Conservation (phyloP, 768 basidiomycete genomes). For the Mycena filopes region DNA sequence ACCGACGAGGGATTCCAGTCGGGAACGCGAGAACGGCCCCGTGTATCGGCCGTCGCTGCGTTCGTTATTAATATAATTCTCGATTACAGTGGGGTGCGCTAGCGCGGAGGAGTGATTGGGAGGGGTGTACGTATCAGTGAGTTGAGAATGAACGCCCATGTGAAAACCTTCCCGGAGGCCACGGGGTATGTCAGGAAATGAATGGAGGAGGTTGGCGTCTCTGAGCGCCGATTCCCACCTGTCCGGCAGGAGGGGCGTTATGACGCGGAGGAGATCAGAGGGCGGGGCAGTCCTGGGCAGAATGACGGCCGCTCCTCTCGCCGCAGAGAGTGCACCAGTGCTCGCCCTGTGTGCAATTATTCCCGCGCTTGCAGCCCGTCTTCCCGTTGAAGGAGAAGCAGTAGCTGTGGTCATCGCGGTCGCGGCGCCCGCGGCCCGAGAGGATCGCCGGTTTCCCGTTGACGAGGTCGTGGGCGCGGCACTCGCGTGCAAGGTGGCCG, state of each 20-base stretch:
- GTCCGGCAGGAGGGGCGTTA: slow-evolving; percentile 37
- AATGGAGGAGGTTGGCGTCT: slow-evolving; percentile 19
- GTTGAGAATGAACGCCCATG: slow-evolving; percentile 31
- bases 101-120: slow-evolving; percentile 38
- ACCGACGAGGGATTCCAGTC: slow-evolving; percentile 33
- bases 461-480: not conserved
- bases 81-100: slow-evolving; percentile 22
- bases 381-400: slow-evolving; percentile 34
- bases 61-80: slow-evolving; percentile 33
- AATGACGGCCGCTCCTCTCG: slow-evolving; percentile 11
- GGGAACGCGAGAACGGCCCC: slow-evolving; percentile 31
- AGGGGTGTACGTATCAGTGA: slow-evolving; percentile 30
- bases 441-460: slow-evolving; percentile 24
- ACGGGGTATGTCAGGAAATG: slow-evolving; percentile 34
- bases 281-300: slow-evolving; percentile 30
- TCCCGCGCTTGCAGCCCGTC: slow-evolving; percentile 6
- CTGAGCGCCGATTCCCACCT: slow-evolving; percentile 31
- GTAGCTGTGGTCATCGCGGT: slow-evolving; percentile 19
- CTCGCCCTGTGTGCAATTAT: not conserved
- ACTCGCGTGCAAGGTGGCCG: too few species aligned
- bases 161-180: slow-evolving; percentile 38
- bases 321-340: slow-evolving; percentile 37
- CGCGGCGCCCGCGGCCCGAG: not conserved
- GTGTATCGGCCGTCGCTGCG: slow-evolving; percentile 19
- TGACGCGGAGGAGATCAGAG: slow-evolving; percentile 34